These are phyloP conservation scores for Mycosphaerella arachidis DNA, from an alignment of 2,329 filamentous ascomycete species.

Conservation along the genomic window DNA sequence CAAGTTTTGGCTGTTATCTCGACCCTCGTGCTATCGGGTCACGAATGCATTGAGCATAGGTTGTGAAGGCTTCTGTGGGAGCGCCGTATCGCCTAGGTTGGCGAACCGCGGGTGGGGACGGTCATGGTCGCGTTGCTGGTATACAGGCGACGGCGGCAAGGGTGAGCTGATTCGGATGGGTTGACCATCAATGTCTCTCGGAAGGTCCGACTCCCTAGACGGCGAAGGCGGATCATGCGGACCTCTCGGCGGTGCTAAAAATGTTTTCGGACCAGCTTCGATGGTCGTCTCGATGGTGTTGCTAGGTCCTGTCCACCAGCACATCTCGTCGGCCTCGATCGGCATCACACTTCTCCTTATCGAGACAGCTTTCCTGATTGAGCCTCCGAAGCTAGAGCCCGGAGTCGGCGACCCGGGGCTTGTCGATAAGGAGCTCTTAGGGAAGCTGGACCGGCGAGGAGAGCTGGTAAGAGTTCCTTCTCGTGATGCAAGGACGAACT, in stretches of 20 bases:
- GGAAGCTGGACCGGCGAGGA: neutral
- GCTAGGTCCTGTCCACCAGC: neutral
- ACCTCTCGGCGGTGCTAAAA: neutral
- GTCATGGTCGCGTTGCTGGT: neutral
- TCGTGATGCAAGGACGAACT: constrained; percentile 2
- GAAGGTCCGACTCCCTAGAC: neutral
- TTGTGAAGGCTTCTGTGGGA: constrained; percentile 4
- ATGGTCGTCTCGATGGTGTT: neutral
- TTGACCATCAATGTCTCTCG: neutral
- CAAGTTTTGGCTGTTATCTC: no score
- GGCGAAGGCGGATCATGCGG: neutral
- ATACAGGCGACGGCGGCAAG: constrained; percentile 8
- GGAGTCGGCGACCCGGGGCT: neutral
- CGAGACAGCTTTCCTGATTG: neutral
- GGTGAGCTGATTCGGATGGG: constrained; percentile 9
- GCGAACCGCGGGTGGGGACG: neutral
- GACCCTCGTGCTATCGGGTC: neutral
- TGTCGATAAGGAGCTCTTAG: neutral
- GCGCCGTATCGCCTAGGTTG: neutral
- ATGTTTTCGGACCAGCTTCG: neutral
- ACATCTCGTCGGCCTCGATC: neutral
- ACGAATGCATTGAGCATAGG: constrained; percentile 7
- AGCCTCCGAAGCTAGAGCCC: neutral
- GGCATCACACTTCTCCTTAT: neutral
- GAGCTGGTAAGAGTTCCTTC: neutral